Conservation (phyloP, 202 grass and related monocot species). For the Schoenoplectus tabernaemontani region DNA sequence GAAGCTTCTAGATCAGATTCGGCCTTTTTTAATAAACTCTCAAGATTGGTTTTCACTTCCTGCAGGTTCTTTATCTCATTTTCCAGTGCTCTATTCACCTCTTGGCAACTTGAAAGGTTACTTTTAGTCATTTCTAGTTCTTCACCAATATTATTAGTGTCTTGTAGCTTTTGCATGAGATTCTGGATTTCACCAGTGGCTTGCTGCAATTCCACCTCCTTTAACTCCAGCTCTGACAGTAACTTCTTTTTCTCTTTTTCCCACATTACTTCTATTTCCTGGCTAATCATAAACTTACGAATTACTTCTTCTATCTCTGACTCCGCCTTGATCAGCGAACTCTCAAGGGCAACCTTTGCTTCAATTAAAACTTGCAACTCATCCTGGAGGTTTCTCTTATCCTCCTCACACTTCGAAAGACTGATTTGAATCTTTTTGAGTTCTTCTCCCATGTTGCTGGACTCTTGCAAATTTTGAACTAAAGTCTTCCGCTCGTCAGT, state of each 20-base stretch:
- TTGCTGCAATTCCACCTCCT: conserved; percentile 62
- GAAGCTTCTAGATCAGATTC: conserved; percentile 55
- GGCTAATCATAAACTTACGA: conserved; percentile 50
- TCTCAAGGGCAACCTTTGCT: conserved; percentile 5
- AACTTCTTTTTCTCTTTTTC: conserved; percentile 43
- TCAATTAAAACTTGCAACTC: background rate
- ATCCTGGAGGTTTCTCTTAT: conserved; percentile 37
- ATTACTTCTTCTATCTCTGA: conserved; percentile 51
- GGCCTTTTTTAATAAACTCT: conserved; percentile 33
- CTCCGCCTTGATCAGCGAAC: conserved; percentile 40
- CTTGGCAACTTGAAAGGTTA: conserved; percentile 46
- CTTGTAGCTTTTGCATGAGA: conserved; percentile 54
- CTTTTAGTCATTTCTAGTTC: conserved; percentile 69
- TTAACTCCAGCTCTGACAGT: conserved; percentile 49
- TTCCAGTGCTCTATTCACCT: conserved; percentile 43
- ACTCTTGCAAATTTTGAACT: conserved; percentile 44
- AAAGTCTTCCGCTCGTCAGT: conserved; percentile 52
- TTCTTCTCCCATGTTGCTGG: conserved; percentile 42
- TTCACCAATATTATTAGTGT: conserved; percentile 37
- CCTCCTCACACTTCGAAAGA: conserved; percentile 53
- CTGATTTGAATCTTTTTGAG: conserved; percentile 51
- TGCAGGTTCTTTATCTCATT: conserved; percentile 47
- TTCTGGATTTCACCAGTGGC: conserved; percentile 41
- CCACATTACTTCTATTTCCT: conserved; percentile 58
- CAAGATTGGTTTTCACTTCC: conserved; percentile 41